Conservation (phyloP, 225 moss, liverwort and hornwort genomes). For the Marchantia paleacea region DNA sequence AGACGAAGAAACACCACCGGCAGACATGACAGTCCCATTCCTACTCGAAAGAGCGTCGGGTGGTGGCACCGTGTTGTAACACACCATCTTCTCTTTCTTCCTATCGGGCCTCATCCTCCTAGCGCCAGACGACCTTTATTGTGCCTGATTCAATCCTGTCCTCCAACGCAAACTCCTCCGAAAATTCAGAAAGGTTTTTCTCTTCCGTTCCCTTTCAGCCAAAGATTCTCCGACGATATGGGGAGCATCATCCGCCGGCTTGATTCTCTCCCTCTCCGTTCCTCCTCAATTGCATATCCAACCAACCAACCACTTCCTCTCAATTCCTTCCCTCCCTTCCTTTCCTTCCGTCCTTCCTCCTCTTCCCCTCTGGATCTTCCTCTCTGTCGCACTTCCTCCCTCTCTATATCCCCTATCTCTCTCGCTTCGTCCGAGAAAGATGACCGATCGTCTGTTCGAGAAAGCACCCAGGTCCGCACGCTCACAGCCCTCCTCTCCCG, state of each 20-base stretch:
- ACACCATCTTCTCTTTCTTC: slow-evolving; percentile 47
- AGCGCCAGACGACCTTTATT: neutral
- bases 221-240: slow-evolving; percentile 6
- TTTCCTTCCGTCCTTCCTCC: no score
- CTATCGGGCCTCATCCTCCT: slow-evolving; percentile 38
- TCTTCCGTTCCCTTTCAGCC: slow-evolving; percentile 15
- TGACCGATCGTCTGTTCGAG: no score
- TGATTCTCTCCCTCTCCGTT: no score
- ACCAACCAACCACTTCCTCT: neutral
- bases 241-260: slow-evolving; percentile 13
- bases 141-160: neutral
- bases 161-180: slow-evolving; percentile 5
- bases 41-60: neutral
- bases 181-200: neutral
- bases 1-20: slow-evolving; percentile 17
- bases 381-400: neutral
- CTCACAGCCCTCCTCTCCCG: neutral
- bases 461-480: no score
- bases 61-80: slow-evolving; percentile 24
- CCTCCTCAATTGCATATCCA: neutral
- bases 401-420: neutral
- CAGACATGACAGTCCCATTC: slow-evolving; percentile 17
- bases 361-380: neutral
- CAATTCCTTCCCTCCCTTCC: neutral
- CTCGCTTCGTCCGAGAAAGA: no score